Evolutionary conservation across 2,329 filamentous ascomycete species (phyloP).

Genomic region (Laburnicola sp.): DNA sequence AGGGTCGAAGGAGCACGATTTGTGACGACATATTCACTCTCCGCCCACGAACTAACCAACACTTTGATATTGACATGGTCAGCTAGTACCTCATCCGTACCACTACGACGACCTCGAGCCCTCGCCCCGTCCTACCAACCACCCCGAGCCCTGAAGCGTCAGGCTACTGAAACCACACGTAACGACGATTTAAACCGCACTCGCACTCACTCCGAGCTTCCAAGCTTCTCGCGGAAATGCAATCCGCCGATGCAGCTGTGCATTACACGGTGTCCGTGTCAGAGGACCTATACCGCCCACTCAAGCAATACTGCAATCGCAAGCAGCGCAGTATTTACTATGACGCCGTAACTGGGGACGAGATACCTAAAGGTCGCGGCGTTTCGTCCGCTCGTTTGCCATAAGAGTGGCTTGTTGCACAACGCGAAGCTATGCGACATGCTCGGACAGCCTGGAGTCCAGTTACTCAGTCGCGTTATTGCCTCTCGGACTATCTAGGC

Average conservation of each 20-base stretch:
- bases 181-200: constrained; percentile 30
- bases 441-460: constrained; percentile 32
- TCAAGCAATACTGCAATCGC: neutral
- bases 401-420: constrained; percentile 47
- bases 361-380: constrained; percentile 48
- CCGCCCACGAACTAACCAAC: neutral
- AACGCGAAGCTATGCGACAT: constrained; percentile 43
- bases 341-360: constrained; percentile 36
- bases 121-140: neutral
- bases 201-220: constrained; percentile 41
- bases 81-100: neutral
- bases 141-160: constrained; percentile 17
- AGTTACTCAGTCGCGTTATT: constrained; percentile 41
- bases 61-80: neutral
- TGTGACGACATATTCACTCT: no score
- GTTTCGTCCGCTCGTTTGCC: constrained; percentile 48
- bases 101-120: neutral
- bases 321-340: constrained; percentile 19
- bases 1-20: no score
- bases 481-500: constrained; percentile 25
- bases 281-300: constrained; percentile 13
- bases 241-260: constrained; percentile 43
- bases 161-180: constrained; percentile 22
- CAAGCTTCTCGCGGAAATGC: constrained; percentile 43
- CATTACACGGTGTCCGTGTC: constrained; percentile 22